Evolutionary conservation across 2,329 filamentous ascomycete species (phyloP), one percentile per base, ranked within the genome.

Genomic region (Alternaria sp.): DNA sequence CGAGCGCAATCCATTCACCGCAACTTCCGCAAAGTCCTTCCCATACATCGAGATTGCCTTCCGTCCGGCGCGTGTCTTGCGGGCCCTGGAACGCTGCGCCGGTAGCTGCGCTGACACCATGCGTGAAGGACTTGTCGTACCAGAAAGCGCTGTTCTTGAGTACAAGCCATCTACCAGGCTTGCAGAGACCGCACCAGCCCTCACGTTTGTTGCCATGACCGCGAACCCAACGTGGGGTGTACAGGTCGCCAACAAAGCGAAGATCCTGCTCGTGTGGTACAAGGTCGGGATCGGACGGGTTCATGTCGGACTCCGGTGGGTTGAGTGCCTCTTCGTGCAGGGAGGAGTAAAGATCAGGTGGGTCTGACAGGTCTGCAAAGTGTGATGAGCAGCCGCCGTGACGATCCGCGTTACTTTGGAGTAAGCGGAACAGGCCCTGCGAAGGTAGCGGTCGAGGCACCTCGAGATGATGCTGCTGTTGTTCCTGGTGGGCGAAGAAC

Each of bases 111-210:
- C 91, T 93, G 78, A 96, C 93, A 54, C 93, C 93, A 75, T 96
- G 93, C 3, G 91, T 93, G 78, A 96, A 96, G 61, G 90, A 92
- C 84, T 96, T 95, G 83, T 96, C 93, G 79, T 96, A 96, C 93
- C 93, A 96, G 79, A 93, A 97, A 7, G 93, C 93, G 59, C 91
- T 94, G 81, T 96, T 96, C 83, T 96, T 96, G 63, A 97, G 84
- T 15, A 94, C 92, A 58, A 95, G 87, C 93, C 93, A 96, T 54
- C 92, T 86, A 3, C 92, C 92, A 3, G 92, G 91, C 78, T 94
- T 94, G 84, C 93, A 96, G 71, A 95, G 92, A 21, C 92, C 92
- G 73, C 93, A 96, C 92, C 93, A 97, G 4, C 93, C 93, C 79
- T 95, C 92, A 45, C 93, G 90, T 83, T 94, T 94, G 81, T 94